Evolutionary conservation across 83 land plant genomes (phyloP), one percentile per base, ranked within the genome.

Genomic region (Thuja plicata): DNA sequence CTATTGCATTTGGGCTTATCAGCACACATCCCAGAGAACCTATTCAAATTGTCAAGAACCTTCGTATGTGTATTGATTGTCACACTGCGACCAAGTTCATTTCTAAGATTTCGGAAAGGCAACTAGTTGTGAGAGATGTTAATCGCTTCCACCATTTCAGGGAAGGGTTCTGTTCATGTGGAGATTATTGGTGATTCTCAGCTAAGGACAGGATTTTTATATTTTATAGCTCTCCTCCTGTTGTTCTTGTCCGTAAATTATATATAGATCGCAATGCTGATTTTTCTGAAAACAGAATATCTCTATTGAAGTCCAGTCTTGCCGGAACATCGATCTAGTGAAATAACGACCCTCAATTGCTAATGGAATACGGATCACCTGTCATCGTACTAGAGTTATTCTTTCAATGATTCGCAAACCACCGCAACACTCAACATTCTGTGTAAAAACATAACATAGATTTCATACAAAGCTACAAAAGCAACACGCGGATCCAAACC

Each of bases 11-110:
- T 66, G 73, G 73, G 73, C 73, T 66, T 66, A 27, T 66, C 30
- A 66, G 73, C 73, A 66, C 73, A 66, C 73, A 27, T 66, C 73
- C 73, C 8, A 27, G 32, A 8, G 73, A 6, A 66, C 73, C 73
- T 27, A 66, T 66, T 66, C 73, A 24, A 66, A 66, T 66, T 27
- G 73, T 66, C 30, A 66, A 66, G 73, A 66, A 66, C 10, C 73
- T 66, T 27, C 73, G 73, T 27, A 27, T 66, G 73, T 66, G 73
- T 66, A 66, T 66, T 66, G 73, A 66, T 8, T 66, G 73, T 27
- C 73, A 66, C 73, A 66, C 73, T 66, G 32, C 73, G 32, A 66
- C 73, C 73, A 66, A 66, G 73, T 66, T 66, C 73, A 66, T 66
- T 66, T 66, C 73, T 66, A 66, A 66, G 73, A 27, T 66, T 66